Evolutionary conservation across 2,329 filamentous ascomycete genomes (phyloP), one percentile per base, ranked within the genome.

Genomic region (Tolypocladium ovalisporum): DNA sequence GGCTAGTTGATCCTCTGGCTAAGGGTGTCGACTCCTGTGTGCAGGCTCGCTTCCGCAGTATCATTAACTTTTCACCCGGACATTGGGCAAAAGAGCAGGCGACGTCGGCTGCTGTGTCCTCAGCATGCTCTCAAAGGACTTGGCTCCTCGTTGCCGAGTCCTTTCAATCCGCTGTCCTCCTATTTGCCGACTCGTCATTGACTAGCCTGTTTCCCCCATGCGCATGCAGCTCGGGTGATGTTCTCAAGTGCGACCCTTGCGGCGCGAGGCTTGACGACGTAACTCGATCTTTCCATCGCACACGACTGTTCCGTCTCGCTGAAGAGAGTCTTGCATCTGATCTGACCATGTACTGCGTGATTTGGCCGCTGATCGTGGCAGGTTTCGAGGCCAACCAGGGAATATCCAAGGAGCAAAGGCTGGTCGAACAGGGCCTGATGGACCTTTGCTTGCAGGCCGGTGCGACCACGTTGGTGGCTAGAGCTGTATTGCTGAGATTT

Each of bases 51-150:
- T 35, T 47, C 22, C 29, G n/a, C 3, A 19, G 12, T 27, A 54
- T 61, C 44, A 47, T 55, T 15, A 47, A n/a, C 17, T 59, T 61
- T 32, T 55, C 54, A 1, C 54, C 58, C 2, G 36, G 39, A 3
- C 35, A 34, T 9, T 61, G 59, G 59, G 56, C 58, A 29, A 44
- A 35, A 3, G 44, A 37, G 4, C 35, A 36, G 52, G 40, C 44
- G 29, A 22, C 8, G 32, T 52, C 19, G 39, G 35, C 27, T 1
- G 13, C 34, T 27, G n/a, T 52, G 44, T 5, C 19, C 13, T 42
- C 53, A 6, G 9, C 9, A 12, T 34, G 47, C 29, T 5, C 27
- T 19, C 47, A 51, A n/a, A 29, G 34, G 15, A 51, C 29, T 12
- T 54, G 53, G 53, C 24, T 54, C 13, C 29, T 59, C 2, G 22